These are phyloP conservation scores for Pelargonium citronellum DNA, from an alignment of 441 rosid genomes.

Conservation along the genomic window DNA sequence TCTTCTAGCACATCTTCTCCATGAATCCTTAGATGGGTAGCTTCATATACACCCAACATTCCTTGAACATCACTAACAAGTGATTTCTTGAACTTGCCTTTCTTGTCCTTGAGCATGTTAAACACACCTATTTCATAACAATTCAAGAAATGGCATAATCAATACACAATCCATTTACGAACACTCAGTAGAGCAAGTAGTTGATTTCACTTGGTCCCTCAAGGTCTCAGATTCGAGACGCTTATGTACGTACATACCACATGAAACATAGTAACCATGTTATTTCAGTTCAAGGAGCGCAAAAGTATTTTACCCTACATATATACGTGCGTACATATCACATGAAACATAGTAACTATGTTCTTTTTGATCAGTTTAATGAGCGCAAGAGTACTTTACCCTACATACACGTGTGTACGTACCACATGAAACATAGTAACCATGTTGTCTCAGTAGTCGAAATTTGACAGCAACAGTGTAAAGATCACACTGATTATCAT, in stretches of 20 bases:
- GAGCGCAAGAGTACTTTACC: slow-evolving; percentile 19
- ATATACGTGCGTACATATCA: not conserved
- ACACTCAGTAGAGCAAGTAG: too few species aligned
- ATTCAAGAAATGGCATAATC: too few species aligned
- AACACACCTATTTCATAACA: slow-evolving; percentile 16
- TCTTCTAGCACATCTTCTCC: slow-evolving; percentile 29
- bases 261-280: too few species aligned
- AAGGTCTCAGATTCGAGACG: too few species aligned
- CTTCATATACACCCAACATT: slow-evolving; percentile 26
- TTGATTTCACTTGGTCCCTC: too few species aligned
- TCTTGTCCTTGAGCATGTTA: slow-evolving; percentile 14
- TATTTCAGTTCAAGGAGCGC: too few species aligned
- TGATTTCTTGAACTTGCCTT: slow-evolving; percentile 16
- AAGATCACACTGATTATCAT: not conserved
- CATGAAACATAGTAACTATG: slow-evolving; percentile 2
- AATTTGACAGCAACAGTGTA: slow-evolving; percentile 21
- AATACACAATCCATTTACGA: too few species aligned
- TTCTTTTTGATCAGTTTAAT: slow-evolving; percentile 26
- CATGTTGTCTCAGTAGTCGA: slow-evolving; percentile 29
- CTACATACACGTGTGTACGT: not conserved
- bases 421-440: slow-evolving; percentile 18
- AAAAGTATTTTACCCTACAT: too few species aligned
- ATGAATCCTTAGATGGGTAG: slow-evolving; percentile 19
- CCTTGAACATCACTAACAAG: slow-evolving; percentile 9
- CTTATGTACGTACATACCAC: too few species aligned